Evolutionary conservation across 768 basidiomycete species (phyloP).

Genomic region (Lentinula sp.): DNA sequence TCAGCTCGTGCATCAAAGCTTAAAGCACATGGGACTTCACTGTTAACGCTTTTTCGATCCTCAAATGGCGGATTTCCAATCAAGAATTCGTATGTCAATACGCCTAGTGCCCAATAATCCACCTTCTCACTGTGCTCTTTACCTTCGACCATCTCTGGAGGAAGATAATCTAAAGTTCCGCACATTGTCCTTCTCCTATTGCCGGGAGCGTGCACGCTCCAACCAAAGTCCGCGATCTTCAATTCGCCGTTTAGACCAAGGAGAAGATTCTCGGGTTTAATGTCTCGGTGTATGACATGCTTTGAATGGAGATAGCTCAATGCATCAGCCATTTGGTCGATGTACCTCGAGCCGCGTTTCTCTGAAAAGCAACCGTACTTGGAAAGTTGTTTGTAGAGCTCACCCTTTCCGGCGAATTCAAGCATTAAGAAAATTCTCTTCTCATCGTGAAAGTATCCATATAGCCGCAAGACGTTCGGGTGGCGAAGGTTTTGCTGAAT

Average conservation of each 20-base stretch:
- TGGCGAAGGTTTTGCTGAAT: constrained; percentile 96
- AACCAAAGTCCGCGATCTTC: constrained; percentile 98
- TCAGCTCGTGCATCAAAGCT: not conserved
- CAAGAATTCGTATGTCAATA: constrained; percentile 94
- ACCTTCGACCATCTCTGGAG: constrained; percentile 97
- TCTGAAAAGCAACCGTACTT: constrained; percentile 86
- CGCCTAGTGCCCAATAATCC: constrained; percentile 95
- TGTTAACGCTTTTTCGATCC: constrained; percentile 69
- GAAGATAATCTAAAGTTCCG: constrained; percentile 93
- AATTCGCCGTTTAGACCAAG: constrained; percentile 93
- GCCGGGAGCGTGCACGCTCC: constrained; percentile 95
- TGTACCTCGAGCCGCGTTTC: constrained; percentile 81
- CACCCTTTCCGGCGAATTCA: constrained; percentile 95
- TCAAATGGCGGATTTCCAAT: constrained; percentile 67
- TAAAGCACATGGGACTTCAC: constrained; percentile 32
- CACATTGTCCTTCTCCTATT: constrained; percentile 88
- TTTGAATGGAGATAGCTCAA: constrained; percentile 87
- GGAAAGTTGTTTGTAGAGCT: constrained; percentile 92
- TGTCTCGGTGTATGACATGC: constrained; percentile 98
- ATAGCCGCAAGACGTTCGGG: constrained; percentile 88
- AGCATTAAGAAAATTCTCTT: constrained; percentile 98
- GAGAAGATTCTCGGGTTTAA: constrained; percentile 97
- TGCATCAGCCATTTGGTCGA: constrained; percentile 98
- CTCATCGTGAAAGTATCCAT: constrained; percentile 97
- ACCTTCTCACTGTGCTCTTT: constrained; percentile 85